phyloP scores from a whole-genome alignment of 2,329 filamentous ascomycete genomes.

The Didymella lethalis region DNA sequence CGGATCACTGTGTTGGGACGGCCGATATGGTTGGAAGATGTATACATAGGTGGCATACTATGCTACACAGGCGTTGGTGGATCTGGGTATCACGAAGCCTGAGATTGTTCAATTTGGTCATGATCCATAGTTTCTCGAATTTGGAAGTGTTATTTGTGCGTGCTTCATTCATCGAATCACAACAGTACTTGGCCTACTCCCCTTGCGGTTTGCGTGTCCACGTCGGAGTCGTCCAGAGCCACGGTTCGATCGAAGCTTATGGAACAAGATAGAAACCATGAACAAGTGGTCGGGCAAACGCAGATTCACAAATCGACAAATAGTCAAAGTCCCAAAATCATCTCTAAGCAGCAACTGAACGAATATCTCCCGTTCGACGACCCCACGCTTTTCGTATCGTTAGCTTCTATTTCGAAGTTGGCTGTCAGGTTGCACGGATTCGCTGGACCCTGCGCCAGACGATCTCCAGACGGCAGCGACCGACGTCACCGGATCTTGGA shows the following conservation, averaged over 20 bases:
- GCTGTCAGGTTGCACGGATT: conserved; percentile 20
- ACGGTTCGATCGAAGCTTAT: conserved; percentile 33
- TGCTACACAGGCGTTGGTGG: conserved; percentile 40
- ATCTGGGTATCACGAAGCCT: conserved; percentile 25
- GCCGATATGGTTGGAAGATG: background rate
- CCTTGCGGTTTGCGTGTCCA: no score
- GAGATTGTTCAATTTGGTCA: conserved; percentile 8
- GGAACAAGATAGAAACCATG: conserved; percentile 35
- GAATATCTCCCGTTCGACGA: background rate
- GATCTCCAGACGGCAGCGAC: conserved; percentile 23
- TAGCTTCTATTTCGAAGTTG: background rate
- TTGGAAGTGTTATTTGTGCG: background rate
- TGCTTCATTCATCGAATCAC: background rate
- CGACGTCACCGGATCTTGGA: conserved; percentile 40
- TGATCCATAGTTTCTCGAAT: conserved; percentile 15
- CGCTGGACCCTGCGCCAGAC: conserved; percentile 33
- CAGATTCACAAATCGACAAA: conserved; percentile 27
- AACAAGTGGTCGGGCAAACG: conserved; percentile 31
- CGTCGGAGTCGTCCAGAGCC: background rate
- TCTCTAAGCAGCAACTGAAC: background rate
- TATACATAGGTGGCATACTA: background rate
- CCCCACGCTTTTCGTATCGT: background rate
- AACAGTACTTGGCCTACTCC: background rate
- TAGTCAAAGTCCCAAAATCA: background rate
- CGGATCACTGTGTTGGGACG: background rate